A percentile compares a stretch with the other conserved stretches of the same genome.
Conservation (phyloP, 1,284 basidiomycete species). For the Sporisorium scitamineum region DNA sequence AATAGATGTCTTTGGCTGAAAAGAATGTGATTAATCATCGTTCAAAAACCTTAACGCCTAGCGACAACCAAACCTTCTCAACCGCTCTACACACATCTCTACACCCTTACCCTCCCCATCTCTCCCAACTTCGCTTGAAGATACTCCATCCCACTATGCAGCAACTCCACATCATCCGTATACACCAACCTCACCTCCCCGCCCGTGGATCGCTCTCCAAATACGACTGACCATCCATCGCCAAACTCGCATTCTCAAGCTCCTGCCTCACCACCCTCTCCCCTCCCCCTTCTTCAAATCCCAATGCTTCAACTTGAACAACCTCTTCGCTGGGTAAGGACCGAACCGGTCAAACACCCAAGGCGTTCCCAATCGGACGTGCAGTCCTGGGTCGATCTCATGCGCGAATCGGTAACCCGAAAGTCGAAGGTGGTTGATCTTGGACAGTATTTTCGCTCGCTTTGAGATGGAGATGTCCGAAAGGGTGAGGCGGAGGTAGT, state of each 20-base stretch:
- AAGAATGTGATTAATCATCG: no score
- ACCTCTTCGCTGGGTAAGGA: slow-evolving; percentile 13
- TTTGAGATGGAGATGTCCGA: no score
- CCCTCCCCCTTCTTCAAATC: neutral
- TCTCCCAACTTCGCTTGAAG: neutral
- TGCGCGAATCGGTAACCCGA: no score
- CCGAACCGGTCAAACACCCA: slow-evolving; percentile 8
- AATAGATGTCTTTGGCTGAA: no score
- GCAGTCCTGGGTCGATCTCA: no score
- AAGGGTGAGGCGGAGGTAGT: no score
- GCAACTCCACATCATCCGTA: slow-evolving; percentile 14
- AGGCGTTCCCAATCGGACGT: neutral
- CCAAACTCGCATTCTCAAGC: slow-evolving; percentile 15
- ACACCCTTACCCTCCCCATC: no score
- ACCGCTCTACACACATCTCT: neutral
- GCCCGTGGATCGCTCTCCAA: neutral
- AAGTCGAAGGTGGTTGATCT: no score
- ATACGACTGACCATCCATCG: slow-evolving; percentile 9
- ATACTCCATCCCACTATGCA: slow-evolving; percentile 9
- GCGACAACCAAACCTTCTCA: neutral
- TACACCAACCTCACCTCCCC: neutral
- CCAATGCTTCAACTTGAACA: neutral
- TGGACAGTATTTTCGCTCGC: no score
- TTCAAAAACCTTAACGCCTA: no score
- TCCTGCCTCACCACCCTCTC: slow-evolving; percentile 6